phyloP scores from a whole-genome alignment of 2,329 filamentous ascomycete species.

The Cadophora sp. region DNA sequence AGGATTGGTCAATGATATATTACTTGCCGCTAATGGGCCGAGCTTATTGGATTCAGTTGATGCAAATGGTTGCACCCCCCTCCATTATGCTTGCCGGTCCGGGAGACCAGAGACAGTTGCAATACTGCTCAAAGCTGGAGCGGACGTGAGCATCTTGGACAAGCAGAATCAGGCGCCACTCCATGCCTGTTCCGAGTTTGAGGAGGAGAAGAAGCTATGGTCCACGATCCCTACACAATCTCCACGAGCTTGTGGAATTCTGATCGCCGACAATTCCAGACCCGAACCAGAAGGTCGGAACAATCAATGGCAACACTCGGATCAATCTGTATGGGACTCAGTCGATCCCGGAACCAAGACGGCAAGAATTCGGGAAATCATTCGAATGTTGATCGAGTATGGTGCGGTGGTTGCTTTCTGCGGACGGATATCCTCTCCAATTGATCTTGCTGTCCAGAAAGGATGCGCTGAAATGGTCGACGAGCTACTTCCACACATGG shows the following conservation, averaged over 20 bases:
- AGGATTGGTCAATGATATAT: slow-evolving; percentile 24
- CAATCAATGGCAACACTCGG: neutral
- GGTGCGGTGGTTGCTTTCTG: slow-evolving; percentile 18
- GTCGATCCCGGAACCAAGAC: slow-evolving; percentile 13
- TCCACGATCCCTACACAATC: neutral
- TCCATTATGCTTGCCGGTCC: slow-evolving; percentile 35
- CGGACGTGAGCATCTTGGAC: slow-evolving; percentile 26
- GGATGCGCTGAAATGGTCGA: slow-evolving; percentile 27
- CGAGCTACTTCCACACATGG: slow-evolving; percentile 19
- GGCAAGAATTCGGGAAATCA: slow-evolving; percentile 24
- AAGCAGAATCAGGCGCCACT: slow-evolving; percentile 29
- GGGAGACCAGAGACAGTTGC: slow-evolving; percentile 31
- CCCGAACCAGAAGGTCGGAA: neutral
- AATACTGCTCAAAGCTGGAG: slow-evolving; percentile 28
- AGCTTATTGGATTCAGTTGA: slow-evolving; percentile 22
- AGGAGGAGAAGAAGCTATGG: slow-evolving; percentile 24
- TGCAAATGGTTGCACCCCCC: slow-evolving; percentile 26
- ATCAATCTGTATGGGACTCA: neutral
- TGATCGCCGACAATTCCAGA: neutral
- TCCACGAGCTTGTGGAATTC: neutral
- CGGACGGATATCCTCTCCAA: neutral
- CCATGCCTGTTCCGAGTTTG: slow-evolving; percentile 30
- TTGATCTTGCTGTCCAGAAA: slow-evolving; percentile 19
- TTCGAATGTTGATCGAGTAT: slow-evolving; percentile 23
- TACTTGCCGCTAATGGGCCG: neutral